Evolutionary conservation across 2,329 filamentous ascomycete genomes (phyloP), one percentile per base, ranked within the genome.

Genomic region (Metarhizium rileyi): DNA sequence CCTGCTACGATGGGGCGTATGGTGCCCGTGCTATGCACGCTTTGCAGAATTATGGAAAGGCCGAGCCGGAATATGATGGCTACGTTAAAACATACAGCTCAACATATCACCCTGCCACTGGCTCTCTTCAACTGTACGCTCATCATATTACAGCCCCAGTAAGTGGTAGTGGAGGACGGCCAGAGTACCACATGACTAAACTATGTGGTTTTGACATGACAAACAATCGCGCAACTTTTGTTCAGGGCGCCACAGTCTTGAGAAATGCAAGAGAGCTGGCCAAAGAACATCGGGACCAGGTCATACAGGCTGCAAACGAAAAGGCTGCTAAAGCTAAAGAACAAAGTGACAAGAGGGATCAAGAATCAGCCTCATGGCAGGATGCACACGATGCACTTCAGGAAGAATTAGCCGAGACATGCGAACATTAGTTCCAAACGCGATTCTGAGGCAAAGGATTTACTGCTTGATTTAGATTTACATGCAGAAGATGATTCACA

Each of bases 251-350:
- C 9, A 59, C 58, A 6, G 66, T 65, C 44, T 69, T 69, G 51
- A 60, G 50, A 44, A 72, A 73, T 57, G 55, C 57, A 1, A 58
- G 68, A 51, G 66, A 72, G 42, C 56, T 65, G 53, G 67, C 70
- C 3, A 59, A 63, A 51, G 51, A 57, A 25, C 55, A 70, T 46
- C 65, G 71, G 9, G 61, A 70, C 50, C 43, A 36, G n/a, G 61
- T 69, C 42, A 66, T 70, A 25, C 48, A 51, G 25, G 52, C 49
- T 6, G 63, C 62, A 30, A 67, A 69, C 38, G 20, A 14, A 4
- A 40, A 27, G 30, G 20, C n/a, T 20, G 22, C 5, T 25, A 5
- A 5, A 22, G 35, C 8, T 5, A 18, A 7, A 2, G n/a, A 7
- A 9, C n/a, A 38, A 9, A 18, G 28, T 30, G 8, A 46, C 20